A percentile compares a stretch with the other conserved stretches of the same genome.
phyloP scores from a whole-genome alignment of 106 monocot genomes.

The Gastrodia elata region DNA sequence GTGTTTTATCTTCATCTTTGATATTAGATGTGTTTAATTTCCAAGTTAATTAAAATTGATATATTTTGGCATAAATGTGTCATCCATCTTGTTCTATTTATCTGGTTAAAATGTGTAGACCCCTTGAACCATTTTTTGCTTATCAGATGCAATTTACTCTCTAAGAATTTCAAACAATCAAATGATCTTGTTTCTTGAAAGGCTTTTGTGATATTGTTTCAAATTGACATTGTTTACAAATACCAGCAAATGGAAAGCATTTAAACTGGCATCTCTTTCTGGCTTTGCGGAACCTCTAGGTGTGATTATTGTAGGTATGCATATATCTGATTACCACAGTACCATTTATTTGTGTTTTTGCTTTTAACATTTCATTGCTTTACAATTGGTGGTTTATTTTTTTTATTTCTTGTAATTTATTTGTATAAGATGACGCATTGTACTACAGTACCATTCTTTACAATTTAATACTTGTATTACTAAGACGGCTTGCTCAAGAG shows the following conservation, averaged over 20 bases:
- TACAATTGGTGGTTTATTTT: neutral
- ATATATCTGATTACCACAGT: neutral
- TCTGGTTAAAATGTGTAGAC: neutral
- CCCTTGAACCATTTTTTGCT: neutral
- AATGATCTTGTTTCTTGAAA: neutral
- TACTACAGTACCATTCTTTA: too few species aligned
- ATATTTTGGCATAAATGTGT: neutral
- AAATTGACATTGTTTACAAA: neutral
- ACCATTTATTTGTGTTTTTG: neutral
- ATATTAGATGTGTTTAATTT: neutral
- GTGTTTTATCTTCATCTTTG: constrained; percentile 16
- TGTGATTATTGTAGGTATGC: constrained; percentile 84
- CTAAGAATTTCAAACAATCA: neutral
- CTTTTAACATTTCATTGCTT: neutral
- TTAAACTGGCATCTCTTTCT: constrained; percentile 85
- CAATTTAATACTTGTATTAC: too few species aligned
- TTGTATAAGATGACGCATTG: neutral
- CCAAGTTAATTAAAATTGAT: neutral
- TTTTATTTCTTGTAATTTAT: neutral
- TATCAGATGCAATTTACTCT: neutral
- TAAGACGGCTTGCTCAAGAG: too few species aligned
- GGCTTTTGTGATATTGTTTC: neutral
- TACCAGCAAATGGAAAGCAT: constrained; percentile 90
- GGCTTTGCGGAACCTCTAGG: constrained; percentile 97
- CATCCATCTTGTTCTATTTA: neutral